Percentiles rank a stretch among this genome's conserved stretches.
Evolutionary conservation across 2,329 filamentous ascomycete genomes (phyloP).

Genomic region (Elsinoe necatrix): DNA sequence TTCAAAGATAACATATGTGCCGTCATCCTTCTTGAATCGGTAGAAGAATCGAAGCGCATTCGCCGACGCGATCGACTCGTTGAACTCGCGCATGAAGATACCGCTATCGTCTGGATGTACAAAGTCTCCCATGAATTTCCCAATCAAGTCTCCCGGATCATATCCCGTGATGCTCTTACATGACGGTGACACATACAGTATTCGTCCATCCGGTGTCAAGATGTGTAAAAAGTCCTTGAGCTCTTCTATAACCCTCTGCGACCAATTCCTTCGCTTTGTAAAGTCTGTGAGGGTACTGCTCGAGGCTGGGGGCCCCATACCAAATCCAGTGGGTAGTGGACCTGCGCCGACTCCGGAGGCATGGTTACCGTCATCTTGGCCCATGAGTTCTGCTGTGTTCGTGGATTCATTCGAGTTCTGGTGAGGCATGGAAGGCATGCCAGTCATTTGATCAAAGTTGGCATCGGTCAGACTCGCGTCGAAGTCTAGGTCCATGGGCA

Average conservation of each 20-base stretch:
- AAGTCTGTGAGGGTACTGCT: conserved; percentile 56
- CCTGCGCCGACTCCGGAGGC: conserved; percentile 45
- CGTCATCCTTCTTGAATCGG: conserved; percentile 68
- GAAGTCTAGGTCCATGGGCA: conserved; percentile 42
- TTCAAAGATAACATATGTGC: conserved; percentile 72
- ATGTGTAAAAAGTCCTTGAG: conserved; percentile 83
- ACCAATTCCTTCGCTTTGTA: conserved; percentile 67
- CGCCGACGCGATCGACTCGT: conserved; percentile 78
- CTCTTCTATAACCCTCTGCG: conserved; percentile 80
- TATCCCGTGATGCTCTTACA: conserved; percentile 69
- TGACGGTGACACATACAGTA: conserved; percentile 79
- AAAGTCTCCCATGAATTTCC: conserved; percentile 68
- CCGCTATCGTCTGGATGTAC: conserved; percentile 79
- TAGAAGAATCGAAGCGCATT: conserved; percentile 77
- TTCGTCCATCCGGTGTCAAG: conserved; percentile 71
- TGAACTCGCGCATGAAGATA: conserved; percentile 78
- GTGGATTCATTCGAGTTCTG: conserved; percentile 19
- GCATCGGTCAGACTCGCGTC: conserved; percentile 28
- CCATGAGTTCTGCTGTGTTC: conserved; percentile 21
- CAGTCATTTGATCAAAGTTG: conserved; percentile 19
- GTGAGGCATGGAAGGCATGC: conserved; percentile 21
- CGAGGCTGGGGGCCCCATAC: conserved; percentile 35
- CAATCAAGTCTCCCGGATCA: conserved; percentile 58
- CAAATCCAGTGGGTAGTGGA: conserved; percentile 48
- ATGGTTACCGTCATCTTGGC: conserved; percentile 22